A percentile compares a stretch with the other conserved stretches of the same genome.
Evolutionary conservation across 2,329 filamentous ascomycete genomes (phyloP).

Genomic region (Sporothrix dimorphospora): DNA sequence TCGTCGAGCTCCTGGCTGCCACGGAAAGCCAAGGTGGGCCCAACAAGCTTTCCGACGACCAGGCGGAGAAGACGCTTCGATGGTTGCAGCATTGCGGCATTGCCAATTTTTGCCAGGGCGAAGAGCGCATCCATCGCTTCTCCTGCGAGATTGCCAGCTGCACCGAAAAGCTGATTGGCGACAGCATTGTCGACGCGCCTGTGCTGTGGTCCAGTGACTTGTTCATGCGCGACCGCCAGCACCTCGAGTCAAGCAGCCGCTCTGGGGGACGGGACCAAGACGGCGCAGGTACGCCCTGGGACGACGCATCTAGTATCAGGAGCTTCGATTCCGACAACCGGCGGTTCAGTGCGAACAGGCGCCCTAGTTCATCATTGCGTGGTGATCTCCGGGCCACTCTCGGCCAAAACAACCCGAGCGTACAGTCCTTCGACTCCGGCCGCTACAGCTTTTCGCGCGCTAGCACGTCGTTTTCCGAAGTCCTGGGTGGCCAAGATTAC

Average conservation of each 20-base stretch:
- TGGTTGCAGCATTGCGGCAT: slow-evolving; percentile 84
- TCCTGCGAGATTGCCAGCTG: slow-evolving; percentile 87
- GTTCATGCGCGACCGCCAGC: slow-evolving; percentile 74
- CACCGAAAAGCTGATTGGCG: slow-evolving; percentile 81
- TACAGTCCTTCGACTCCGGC: slow-evolving; percentile 69
- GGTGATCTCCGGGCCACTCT: slow-evolving; percentile 60
- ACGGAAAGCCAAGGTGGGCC: slow-evolving; percentile 82
- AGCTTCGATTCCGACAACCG: slow-evolving; percentile 55
- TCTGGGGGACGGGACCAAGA: slow-evolving; percentile 49
- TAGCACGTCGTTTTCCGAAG: slow-evolving; percentile 63
- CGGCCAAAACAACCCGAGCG: slow-evolving; percentile 62
- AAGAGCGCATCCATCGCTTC: slow-evolving; percentile 93
- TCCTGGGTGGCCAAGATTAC: slow-evolving; percentile 71
- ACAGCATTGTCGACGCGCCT: slow-evolving; percentile 80
- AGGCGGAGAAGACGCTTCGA: slow-evolving; percentile 78
- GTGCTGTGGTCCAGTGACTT: slow-evolving; percentile 92
- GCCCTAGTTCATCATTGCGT: slow-evolving; percentile 56
- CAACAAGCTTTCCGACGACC: slow-evolving; percentile 95
- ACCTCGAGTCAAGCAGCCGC: slow-evolving; percentile 53
- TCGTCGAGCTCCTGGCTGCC: slow-evolving; percentile 85
- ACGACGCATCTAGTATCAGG: slow-evolving; percentile 57
- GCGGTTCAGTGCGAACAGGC: slow-evolving; percentile 43
- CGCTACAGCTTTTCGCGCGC: slow-evolving; percentile 64
- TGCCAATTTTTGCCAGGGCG: slow-evolving; percentile 91
- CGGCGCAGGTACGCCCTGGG: slow-evolving; percentile 50